Base-by-base conservation (phyloP, 2,329 filamentous ascomycete species). In the Fusarium dimerum region DNA sequence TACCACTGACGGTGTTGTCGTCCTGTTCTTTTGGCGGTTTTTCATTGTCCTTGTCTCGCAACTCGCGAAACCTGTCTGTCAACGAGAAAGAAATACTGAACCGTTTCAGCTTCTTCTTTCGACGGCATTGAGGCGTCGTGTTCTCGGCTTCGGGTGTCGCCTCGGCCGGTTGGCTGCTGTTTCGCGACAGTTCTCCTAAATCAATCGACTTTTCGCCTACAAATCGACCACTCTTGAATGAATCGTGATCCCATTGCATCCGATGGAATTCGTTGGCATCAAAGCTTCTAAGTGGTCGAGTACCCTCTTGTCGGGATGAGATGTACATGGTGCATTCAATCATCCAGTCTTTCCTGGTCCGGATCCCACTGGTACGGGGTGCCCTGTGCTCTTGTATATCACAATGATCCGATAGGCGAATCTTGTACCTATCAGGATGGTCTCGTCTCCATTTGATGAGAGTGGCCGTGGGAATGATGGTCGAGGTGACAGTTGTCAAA, bases 251-350 rank as follows among this genome's bases (percentile, higher is more conserved):
- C 74, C 74, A 76, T 54, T 75, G 73, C 63, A 72, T 70, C 50
- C 74, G 70, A 20, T 75, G 73, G 41, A 75, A 72, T 29, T 74
- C 68, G 29, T 70, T 70, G 11, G 74, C 68, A 20, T 69, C 72
- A 12, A 73, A 66, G 48, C 66, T 69, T 30, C 69, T 66, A 44
- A 74, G 64, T 16, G 71, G 66, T 5, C 68, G 66, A 39, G 74
- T 76, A 4, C 73, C 74, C 29, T 65, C 63, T 17, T 63, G 64
- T 8, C 69, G 67, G 7, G 72, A 72, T 20, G 74, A 75, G 17
- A 74, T 67, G 47, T 73, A 76, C 55, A 75, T 68, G 12, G 73
- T 76, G 51, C 75, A 68, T 47, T 76, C 73, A 47, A 76, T 75
- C 48, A 73, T 66, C 74, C 74, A 77, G 39, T 68, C 66, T 52